Conservation (phyloP, 2,329 filamentous ascomycete species). For the Akanthomyces muscarius region DNA sequence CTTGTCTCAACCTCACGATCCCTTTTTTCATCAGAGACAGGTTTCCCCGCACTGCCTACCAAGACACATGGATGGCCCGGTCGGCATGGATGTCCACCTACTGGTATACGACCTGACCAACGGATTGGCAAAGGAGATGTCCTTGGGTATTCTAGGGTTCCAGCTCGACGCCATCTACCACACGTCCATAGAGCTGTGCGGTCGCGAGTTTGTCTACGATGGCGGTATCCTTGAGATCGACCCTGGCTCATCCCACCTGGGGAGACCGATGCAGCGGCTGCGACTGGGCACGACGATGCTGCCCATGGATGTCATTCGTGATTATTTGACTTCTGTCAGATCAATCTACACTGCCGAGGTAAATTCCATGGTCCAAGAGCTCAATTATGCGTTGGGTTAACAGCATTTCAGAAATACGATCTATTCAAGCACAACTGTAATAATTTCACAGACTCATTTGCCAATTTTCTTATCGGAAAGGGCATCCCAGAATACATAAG, state of each 20-base stretch:
- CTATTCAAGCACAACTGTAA: conserved; percentile 93
- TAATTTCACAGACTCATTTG: conserved; percentile 91
- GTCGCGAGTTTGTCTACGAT: conserved; percentile 89
- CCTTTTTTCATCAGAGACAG: not conserved
- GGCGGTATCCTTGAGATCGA: conserved; percentile 77
- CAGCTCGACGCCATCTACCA: conserved; percentile 91
- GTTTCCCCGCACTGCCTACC: not conserved
- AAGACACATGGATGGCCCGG: conserved; percentile 13
- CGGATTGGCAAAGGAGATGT: conserved; percentile 55
- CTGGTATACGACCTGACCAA: conserved; percentile 75
- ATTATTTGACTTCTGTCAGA: conserved; percentile 82
- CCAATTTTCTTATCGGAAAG: conserved; percentile 82
- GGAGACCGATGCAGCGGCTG: conserved; percentile 72
- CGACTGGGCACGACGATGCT: conserved; percentile 72
- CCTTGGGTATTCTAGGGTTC: conserved; percentile 49
- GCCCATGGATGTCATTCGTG: conserved; percentile 74
- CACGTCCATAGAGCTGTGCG: conserved; percentile 79
- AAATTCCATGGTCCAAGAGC: conserved; percentile 5
- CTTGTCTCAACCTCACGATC: not conserved
- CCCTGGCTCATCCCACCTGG: conserved; percentile 83
- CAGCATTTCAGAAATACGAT: conserved; percentile 67
- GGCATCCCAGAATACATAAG: conserved; percentile 85
- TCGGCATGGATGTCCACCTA: conserved; percentile 67
- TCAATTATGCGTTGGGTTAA: not conserved
- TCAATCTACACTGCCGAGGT: conserved; percentile 78